phyloP scores from a whole-genome alignment of 2,329 filamentous ascomycete species.

The Colletotrichum australisinense region DNA sequence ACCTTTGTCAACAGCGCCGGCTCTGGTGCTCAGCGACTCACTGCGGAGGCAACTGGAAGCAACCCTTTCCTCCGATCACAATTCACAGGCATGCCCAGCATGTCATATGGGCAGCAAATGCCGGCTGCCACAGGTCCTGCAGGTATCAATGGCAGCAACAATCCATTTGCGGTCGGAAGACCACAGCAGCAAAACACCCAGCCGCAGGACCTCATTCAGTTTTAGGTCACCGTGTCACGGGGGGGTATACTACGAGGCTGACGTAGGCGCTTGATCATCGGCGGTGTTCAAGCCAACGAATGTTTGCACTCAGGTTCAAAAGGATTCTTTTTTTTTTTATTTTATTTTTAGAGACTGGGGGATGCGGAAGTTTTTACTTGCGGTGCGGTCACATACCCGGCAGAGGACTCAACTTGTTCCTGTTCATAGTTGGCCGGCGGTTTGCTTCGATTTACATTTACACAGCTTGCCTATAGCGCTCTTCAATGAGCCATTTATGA shows the following conservation, averaged over 20 bases:
- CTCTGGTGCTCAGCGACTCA: slow-evolving; percentile 78
- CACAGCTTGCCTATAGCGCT: slow-evolving; percentile 21
- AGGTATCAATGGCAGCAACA: slow-evolving; percentile 66
- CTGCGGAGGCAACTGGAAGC: slow-evolving; percentile 78
- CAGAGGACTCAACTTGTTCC: slow-evolving; percentile 14
- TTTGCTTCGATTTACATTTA: slow-evolving; percentile 13
- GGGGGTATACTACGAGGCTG: neutral
- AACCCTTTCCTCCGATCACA: slow-evolving; percentile 92
- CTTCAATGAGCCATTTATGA: neutral
- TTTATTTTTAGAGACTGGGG: neutral
- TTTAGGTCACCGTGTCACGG: slow-evolving; percentile 51
- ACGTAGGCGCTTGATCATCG: neutral
- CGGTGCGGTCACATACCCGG: slow-evolving; percentile 3
- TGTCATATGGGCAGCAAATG: slow-evolving; percentile 63
- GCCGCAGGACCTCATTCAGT: slow-evolving; percentile 72
- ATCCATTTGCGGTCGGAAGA: slow-evolving; percentile 68
- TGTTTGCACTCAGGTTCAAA: neutral
- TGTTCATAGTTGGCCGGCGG: slow-evolving; percentile 19
- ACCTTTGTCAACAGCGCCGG: slow-evolving; percentile 97
- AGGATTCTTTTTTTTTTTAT: neutral
- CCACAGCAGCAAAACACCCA: slow-evolving; percentile 61
- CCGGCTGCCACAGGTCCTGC: slow-evolving; percentile 68
- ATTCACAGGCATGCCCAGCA: slow-evolving; percentile 80
- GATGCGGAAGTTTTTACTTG: neutral
- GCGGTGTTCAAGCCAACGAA: slow-evolving; percentile 1